Percentiles rank a stretch among this genome's conserved stretches.
phyloP scores from a whole-genome alignment of 148 eudicot genomes.

The Chenopodium formosanum region DNA sequence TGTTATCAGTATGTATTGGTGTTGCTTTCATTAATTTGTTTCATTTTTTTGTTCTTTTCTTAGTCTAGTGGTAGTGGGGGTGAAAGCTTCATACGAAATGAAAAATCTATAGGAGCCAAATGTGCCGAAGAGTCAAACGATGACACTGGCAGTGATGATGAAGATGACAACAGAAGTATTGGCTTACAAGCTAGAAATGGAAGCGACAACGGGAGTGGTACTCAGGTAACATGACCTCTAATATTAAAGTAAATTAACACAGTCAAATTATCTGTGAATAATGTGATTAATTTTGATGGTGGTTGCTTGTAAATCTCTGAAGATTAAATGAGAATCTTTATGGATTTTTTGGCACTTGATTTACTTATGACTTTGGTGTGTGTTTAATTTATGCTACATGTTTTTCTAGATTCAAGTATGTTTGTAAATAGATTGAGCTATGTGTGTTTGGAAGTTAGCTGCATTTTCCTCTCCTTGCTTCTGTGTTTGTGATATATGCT shows the following conservation, averaged over 20 bases:
- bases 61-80: slow-evolving; percentile 70
- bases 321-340: background rate
- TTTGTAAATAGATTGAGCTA: background rate
- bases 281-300: background rate
- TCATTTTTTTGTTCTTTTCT: slow-evolving; percentile 21
- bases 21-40: slow-evolving; percentile 8
- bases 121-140: slow-evolving; percentile 48
- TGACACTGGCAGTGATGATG: slow-evolving; percentile 46
- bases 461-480: background rate
- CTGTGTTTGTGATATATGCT: background rate
- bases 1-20: background rate
- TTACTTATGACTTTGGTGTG: background rate
- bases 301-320: background rate
- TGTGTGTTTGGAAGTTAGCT: background rate
- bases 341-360: background rate
- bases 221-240: slow-evolving; percentile 45
- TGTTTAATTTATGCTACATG: background rate
- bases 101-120: slow-evolving; percentile 43
- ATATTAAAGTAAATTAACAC: background rate
- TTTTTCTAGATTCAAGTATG: background rate
- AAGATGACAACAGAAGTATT: slow-evolving; percentile 47
- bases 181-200: slow-evolving; percentile 49
- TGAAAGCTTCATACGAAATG: slow-evolving; percentile 54
- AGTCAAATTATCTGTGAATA: background rate
- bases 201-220: slow-evolving; percentile 82